Base-by-base conservation (phyloP, 192 early-diverging fungal species). In the Coemansia reversa region DNA sequence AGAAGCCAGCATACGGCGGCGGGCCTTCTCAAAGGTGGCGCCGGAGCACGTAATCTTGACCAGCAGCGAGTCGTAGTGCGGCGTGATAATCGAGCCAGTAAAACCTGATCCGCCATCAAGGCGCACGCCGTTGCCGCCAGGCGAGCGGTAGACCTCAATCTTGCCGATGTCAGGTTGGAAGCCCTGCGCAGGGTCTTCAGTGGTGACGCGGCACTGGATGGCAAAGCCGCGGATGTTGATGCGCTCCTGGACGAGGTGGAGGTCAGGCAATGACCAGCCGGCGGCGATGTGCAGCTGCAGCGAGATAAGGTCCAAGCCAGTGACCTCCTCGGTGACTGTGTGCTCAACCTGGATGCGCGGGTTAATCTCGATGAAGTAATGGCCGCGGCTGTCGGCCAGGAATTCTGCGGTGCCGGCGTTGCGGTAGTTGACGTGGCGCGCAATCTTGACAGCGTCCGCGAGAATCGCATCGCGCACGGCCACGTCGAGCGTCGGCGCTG, bases 311-410 rank as follows among this genome's bases (percentile, higher is more conserved):
- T 98, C 95, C 47, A 98, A 85, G 27, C 96, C 96, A 18, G 95
- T 96, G 55, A 97, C 88, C 79, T 96, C 93, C 83, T 98, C 96
- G 52, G 96, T 97, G 42, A 97, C 93, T 30, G 93, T 93, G 79
- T 98, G 96, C 82, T 98, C 96, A 25, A 98, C 96, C 81, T 98
- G 96, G 59, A 98, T 92, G 79, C 96, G 88, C 52, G 96, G 94
- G 75, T 98, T 97, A 69, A 97, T 93, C 82, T 98, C 96, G 59
- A 98, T 95, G 65, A 98, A 98, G 86, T 97, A 98, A 83, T 95
- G 89, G 67, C 90, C 88, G 59, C 93, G 84, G 52, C 76, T 64
- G 71, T 97, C 95, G 1, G 96, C 93, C 62, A 98, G 85, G 84
- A 97, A 98, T 74, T 98, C 96, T 33, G 92, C 96, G 0, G 96